Evolutionary conservation across 257 asterid species (phyloP), one percentile per base, ranked within the genome.

Genomic region (Capsicum baccatum): DNA sequence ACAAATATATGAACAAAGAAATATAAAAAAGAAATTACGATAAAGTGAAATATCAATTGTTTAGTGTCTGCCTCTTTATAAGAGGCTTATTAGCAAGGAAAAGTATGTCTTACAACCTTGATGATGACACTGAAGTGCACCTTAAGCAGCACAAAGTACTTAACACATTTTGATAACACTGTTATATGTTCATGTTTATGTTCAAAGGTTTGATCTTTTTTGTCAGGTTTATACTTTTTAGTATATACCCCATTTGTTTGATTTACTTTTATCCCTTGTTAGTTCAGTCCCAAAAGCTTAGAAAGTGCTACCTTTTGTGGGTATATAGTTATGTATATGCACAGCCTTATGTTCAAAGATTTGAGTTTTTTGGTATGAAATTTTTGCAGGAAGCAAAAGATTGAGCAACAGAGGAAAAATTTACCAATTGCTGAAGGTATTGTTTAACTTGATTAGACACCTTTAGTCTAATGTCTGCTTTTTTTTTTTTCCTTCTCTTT

Each of bases 371-470:
- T 81, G 42, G 42, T 74, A 33, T 16, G 9, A 52, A 58, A 37
- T 42, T 2, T 73, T 86, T 64, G 83, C 91, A 95, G 98, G 93
- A 87, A 91, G 89, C 93, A 88, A 86, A 88, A 83, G 83, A 90
- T 94, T 78, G 92, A 90, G 79, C 89, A 91, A 67, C 99, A 94
- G 89, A 86, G 93, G 83, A 94, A 86, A 91, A 69, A 93, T 79
- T 85, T 95, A 58, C 97, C 99, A 71, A 94, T 95, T 85, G 99
- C 99, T 88, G 84, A 95, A 35, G 98, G 99, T 91, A 85, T 16
- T 82, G 2, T 13, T 83, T 13, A 59, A 15, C 42, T 63, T 64
- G 21, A 11, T 76, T 66, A 6, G 8, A 70, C 35, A 26, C 11
- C 17, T 0, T 82, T 50, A 13, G 17, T 59, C 74, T 62, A 19